Conservation (phyloP, 371 early-diverging fungal genomes). For the Apophysomyces trapeziformis region DNA sequence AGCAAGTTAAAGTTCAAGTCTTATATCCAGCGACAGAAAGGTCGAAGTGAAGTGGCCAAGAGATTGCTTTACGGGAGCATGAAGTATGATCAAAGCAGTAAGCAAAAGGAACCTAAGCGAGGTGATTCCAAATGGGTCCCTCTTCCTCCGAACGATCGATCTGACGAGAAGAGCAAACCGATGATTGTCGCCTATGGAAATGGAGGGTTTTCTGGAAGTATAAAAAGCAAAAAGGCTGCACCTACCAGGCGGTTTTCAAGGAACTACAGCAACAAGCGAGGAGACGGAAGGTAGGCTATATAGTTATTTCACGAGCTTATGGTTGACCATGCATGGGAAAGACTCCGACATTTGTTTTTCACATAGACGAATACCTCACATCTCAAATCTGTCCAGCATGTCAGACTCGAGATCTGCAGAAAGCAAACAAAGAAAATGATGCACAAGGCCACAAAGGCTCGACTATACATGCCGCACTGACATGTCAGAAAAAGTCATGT, state of each 20-base stretch:
- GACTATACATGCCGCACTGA: background rate
- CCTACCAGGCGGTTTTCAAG: background rate
- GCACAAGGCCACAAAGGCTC: background rate
- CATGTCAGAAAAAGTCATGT: background rate
- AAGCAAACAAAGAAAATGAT: background rate
- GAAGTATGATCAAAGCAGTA: background rate
- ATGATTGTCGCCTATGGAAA: conserved; percentile 5
- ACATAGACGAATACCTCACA: too few relatives aligned
- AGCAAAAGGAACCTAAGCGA: background rate
- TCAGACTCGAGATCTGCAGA: background rate
- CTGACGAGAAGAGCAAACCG: background rate
- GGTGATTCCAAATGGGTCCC: background rate
- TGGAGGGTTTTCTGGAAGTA: background rate
- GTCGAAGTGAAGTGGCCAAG: background rate
- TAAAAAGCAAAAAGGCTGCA: background rate
- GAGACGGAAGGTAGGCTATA: background rate
- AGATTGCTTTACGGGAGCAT: background rate
- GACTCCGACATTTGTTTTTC: background rate
- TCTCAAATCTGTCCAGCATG: background rate
- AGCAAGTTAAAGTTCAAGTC: conserved; percentile 4
- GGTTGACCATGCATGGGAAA: background rate
- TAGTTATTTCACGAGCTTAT: background rate
- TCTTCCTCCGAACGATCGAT: background rate
- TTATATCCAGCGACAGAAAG: background rate
- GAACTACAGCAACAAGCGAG: background rate